A percentile compares a stretch with the other conserved stretches of the same genome.
These are phyloP conservation scores for Trichoderma virens DNA, from an alignment of 495 filamentous ascomycete genomes.

Conservation along the genomic window DNA sequence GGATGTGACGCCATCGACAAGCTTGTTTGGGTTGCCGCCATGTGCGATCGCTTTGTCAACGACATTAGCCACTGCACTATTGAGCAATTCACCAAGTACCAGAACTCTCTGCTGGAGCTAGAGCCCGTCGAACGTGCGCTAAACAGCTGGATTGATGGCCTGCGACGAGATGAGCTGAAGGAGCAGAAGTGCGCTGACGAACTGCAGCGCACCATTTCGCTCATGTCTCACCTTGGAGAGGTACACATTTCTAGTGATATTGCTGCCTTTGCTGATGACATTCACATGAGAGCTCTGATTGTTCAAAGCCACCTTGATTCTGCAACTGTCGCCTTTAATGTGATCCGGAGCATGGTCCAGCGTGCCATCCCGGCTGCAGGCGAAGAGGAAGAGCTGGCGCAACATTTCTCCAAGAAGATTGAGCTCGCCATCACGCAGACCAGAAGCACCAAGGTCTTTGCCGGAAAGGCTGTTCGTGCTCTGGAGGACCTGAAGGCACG, in stretches of 20 bases:
- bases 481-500: conserved; percentile 71
- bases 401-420: conserved; percentile 59
- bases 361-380: conserved; percentile 44
- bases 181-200: conserved; percentile 72
- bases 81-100: conserved; percentile 67
- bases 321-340: conserved; percentile 57
- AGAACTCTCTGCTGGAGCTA: conserved; percentile 75
- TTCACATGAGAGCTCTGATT: conserved; percentile 60
- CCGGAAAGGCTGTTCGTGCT: conserved; percentile 67
- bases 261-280: conserved; percentile 70
- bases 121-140: conserved; percentile 87
- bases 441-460: conserved; percentile 76
- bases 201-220: conserved; percentile 71
- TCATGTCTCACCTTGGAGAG: conserved; percentile 78
- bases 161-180: conserved; percentile 81
- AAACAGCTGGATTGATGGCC: conserved; percentile 77
- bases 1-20: conserved; percentile 77
- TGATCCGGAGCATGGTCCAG: conserved; percentile 57
- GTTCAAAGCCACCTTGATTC: conserved; percentile 81
- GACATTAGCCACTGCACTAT: conserved; percentile 66
- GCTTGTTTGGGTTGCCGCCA: conserved; percentile 70
- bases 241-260: conserved; percentile 65
- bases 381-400: conserved; percentile 50
- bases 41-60: conserved; percentile 78
- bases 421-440: conserved; percentile 67